These are phyloP conservation scores for Reticulascus tulasneorum DNA, from an alignment of 2,329 filamentous ascomycete genomes.

Conservation along the genomic window DNA sequence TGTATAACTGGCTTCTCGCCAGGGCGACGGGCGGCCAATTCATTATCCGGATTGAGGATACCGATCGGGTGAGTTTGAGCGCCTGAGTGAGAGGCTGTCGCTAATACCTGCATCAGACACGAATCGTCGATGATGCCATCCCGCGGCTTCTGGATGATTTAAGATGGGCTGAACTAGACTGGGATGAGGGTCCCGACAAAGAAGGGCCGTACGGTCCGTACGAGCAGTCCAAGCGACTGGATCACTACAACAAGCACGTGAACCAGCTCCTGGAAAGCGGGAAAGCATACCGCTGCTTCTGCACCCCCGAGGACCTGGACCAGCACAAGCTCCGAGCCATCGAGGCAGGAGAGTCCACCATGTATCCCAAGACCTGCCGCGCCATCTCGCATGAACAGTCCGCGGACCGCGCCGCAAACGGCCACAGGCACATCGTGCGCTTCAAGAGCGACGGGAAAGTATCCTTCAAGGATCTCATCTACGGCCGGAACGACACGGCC, in stretches of 20 bases:
- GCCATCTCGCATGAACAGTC: constrained; percentile 64
- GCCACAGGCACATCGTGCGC: constrained; percentile 73
- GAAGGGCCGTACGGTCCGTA: constrained; percentile 84
- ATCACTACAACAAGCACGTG: constrained; percentile 68
- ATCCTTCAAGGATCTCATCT: constrained; percentile 73
- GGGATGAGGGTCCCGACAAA: constrained; percentile 91
- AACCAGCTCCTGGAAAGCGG: constrained; percentile 64
- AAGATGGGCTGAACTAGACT: constrained; percentile 81
- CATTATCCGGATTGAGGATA: constrained; percentile 88
- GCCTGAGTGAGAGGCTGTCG: neutral
- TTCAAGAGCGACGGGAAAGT: constrained; percentile 64
- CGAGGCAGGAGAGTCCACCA: constrained; percentile 38
- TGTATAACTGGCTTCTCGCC: constrained; percentile 95
- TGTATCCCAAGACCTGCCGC: constrained; percentile 65
- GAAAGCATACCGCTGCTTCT: constrained; percentile 92
- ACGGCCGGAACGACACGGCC: constrained; percentile 60
- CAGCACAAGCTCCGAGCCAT: constrained; percentile 61
- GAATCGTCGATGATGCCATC: constrained; percentile 78
- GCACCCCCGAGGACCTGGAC: constrained; percentile 67
- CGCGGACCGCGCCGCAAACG: constrained; percentile 61
- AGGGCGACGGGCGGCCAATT: constrained; percentile 87
- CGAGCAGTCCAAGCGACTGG: constrained; percentile 78
- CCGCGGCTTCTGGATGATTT: constrained; percentile 73
- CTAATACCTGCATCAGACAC: constrained; percentile 53
- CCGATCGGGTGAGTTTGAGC: constrained; percentile 66